Evolutionary conservation across 176 grass and related monocot species (phyloP).

Genomic region (Paspalum vaginatum): DNA sequence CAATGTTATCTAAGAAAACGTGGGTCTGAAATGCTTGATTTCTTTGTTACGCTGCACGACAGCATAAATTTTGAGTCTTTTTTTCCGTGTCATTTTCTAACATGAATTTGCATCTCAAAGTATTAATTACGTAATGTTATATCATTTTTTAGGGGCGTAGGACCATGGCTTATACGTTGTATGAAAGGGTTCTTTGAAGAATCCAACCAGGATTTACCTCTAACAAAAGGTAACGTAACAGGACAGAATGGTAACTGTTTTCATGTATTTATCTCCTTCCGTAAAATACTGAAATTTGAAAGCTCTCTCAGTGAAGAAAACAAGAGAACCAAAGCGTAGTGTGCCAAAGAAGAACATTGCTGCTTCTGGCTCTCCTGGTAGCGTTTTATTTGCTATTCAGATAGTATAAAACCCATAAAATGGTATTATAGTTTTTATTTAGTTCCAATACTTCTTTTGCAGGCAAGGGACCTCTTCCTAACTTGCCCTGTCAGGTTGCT

Average conservation of each 20-base stretch:
- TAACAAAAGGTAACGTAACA: conserved; percentile 36
- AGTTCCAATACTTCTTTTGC: conserved; percentile 31
- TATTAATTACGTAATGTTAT: conserved; percentile 6
- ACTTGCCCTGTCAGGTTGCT: conserved; percentile 8
- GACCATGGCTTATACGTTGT: conserved; percentile 64
- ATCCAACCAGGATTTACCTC: conserved; percentile 31
- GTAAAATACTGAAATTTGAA: neutral
- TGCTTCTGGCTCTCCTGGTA: conserved; percentile 42
- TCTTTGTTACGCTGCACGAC: neutral
- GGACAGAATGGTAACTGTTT: conserved; percentile 27
- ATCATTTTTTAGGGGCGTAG: conserved; percentile 65
- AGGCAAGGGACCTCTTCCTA: conserved; percentile 26
- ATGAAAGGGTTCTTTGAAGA: conserved; percentile 75
- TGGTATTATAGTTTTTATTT: conserved; percentile 23
- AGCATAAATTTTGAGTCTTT: neutral
- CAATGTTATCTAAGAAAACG: neutral
- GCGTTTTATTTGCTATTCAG: conserved; percentile 43
- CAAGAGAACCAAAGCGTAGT: conserved; percentile 13
- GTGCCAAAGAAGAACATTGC: neutral
- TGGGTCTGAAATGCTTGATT: neutral
- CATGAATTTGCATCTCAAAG: neutral
- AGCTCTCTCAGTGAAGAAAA: conserved; percentile 28
- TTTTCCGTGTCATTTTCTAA: neutral
- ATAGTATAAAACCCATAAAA: conserved; percentile 18
- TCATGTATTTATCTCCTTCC: neutral